These are phyloP conservation scores for Fomitopsis palustris DNA, from an alignment of 1,284 basidiomycete genomes.

Conservation along the genomic window DNA sequence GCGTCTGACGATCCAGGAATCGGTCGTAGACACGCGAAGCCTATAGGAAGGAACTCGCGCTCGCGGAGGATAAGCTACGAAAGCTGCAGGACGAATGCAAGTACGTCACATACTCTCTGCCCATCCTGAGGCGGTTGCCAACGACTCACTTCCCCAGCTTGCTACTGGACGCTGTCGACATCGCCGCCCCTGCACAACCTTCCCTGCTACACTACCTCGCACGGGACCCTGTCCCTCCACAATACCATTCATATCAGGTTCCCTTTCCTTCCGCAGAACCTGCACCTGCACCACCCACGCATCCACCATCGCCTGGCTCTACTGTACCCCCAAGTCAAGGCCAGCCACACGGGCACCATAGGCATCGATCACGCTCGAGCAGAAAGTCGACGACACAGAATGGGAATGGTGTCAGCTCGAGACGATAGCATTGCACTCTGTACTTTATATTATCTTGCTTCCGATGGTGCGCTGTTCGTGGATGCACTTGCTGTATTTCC, in stretches of 20 bases:
- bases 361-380: not conserved
- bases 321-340: not conserved
- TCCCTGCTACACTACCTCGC: slow-evolving; percentile 26
- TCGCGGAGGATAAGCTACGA: slow-evolving; percentile 45
- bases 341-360: not conserved
- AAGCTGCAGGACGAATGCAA: slow-evolving; percentile 59
- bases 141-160: slow-evolving; percentile 13
- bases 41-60: slow-evolving; percentile 42
- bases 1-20: not conserved
- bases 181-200: slow-evolving; percentile 28
- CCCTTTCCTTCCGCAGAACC: slow-evolving; percentile 13
- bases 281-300: slow-evolving; percentile 4
- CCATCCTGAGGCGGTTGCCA: not conserved
- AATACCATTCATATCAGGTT: slow-evolving; percentile 24
- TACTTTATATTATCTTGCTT: no score
- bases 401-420: not conserved
- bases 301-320: slow-evolving; percentile 8
- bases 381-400: not conserved
- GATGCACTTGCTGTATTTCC: no score
- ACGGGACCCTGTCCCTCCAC: slow-evolving; percentile 26
- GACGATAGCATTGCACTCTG: not conserved
- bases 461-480: no score
- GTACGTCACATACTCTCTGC: slow-evolving; percentile 28
- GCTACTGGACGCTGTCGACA: slow-evolving; percentile 30
- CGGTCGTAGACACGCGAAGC: slow-evolving; percentile 38